Percentiles rank a stretch among this genome's conserved stretches.
Evolutionary conservation across 1,284 basidiomycete species (phyloP).

Genomic region (Dichomitus squalens): DNA sequence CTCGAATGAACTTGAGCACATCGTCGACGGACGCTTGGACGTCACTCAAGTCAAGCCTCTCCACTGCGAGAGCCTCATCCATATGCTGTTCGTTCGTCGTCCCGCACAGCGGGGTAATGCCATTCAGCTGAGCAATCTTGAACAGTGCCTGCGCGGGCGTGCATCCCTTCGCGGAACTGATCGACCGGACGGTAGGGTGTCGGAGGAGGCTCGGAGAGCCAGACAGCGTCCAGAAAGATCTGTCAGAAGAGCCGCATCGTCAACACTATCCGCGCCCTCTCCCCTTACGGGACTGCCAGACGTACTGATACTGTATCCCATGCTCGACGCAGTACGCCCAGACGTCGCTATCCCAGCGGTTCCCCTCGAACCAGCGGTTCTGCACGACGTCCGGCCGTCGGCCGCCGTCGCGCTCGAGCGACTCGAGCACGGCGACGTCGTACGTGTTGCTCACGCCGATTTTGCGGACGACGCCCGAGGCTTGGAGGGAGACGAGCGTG

Average conservation of each 20-base stretch:
- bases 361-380: constrained; percentile 83
- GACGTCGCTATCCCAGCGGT: constrained; percentile 71
- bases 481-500: constrained; percentile 59
- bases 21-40: constrained; percentile 18
- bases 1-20: constrained; percentile 7
- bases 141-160: constrained; percentile 71
- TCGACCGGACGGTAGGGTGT: constrained; percentile 46
- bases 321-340: constrained; percentile 56
- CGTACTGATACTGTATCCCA: constrained; percentile 74
- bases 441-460: constrained; percentile 83
- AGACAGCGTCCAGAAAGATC: constrained; percentile 86
- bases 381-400: constrained; percentile 70
- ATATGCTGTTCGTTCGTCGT: constrained; percentile 69
- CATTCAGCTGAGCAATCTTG: constrained; percentile 62
- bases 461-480: constrained; percentile 58
- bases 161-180: constrained; percentile 50
- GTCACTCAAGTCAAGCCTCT: constrained; percentile 39
- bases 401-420: constrained; percentile 51
- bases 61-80: constrained; percentile 42
- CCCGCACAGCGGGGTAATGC: constrained; percentile 68
- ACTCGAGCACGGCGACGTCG: constrained; percentile 55
- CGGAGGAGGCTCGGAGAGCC: constrained; percentile 68
- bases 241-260: constrained; percentile 29
- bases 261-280: background rate
- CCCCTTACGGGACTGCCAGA: constrained; percentile 4